Percentiles rank a stretch among this genome's conserved stretches.
Conservation (phyloP, 495 filamentous ascomycete species). For the Trichoderma gamsii region DNA sequence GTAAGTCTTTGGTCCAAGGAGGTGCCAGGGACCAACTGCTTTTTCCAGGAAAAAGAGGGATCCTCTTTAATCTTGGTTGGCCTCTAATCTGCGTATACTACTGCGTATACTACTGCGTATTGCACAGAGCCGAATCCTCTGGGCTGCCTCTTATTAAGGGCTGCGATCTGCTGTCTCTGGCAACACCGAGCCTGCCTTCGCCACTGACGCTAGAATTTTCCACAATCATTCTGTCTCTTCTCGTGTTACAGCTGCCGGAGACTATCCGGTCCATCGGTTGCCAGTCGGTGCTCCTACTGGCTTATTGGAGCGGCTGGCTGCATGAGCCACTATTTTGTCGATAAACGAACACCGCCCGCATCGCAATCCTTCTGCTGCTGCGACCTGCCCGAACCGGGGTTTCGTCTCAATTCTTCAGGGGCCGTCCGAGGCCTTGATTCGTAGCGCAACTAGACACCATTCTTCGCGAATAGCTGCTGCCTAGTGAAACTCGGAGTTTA, state of each 20-base stretch:
- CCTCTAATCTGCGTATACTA: not conserved
- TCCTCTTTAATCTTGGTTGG: not conserved
- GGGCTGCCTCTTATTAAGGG: not conserved
- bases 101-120: not conserved
- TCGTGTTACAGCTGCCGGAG: too few relatives aligned
- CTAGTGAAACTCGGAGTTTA: not conserved
- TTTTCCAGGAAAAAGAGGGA: not conserved
- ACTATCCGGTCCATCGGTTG: too few relatives aligned
- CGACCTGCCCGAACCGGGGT: not conserved
- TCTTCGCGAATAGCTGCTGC: not conserved
- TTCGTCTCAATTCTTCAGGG: not conserved
- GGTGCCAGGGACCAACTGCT: not conserved
- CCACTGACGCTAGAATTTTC: not conserved
- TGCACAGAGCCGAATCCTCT: not conserved
- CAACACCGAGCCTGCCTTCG: not conserved
- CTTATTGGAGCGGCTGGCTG: not conserved
- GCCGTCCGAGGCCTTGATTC: not conserved
- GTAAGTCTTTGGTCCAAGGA: not conserved
- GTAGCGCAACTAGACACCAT: not conserved
- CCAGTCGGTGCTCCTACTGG: too few relatives aligned
- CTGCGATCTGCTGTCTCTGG: not conserved
- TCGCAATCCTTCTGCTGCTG: not conserved
- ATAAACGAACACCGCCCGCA: not conserved
- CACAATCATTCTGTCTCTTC: not conserved
- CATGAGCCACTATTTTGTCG: not conserved